A percentile compares a stretch with the other conserved stretches of the same genome.
Conservation (phyloP, 1,284 basidiomycete genomes). For the Pyrrhoderma noxium region DNA sequence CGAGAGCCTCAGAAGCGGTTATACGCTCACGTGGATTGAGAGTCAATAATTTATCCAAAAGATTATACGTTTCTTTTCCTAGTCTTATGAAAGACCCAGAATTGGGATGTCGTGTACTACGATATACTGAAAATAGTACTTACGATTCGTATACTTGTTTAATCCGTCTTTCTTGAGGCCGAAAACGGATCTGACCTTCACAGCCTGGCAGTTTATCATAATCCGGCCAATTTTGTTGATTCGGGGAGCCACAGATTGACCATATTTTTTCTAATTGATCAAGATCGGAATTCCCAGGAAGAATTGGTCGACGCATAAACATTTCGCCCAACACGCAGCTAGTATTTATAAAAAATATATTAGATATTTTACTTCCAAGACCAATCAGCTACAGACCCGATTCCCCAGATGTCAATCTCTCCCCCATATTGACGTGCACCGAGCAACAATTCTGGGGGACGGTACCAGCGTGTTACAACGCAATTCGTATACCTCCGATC, state of each 20-base stretch:
- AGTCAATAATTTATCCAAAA: conserved; percentile 84
- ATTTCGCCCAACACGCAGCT: conserved; percentile 91
- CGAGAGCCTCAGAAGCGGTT: conserved; percentile 82
- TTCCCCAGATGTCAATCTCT: conserved; percentile 97
- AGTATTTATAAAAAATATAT: conserved; percentile 23
- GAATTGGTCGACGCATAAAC: conserved; percentile 83
- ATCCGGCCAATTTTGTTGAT: conserved; percentile 77
- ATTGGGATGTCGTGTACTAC: background rate
- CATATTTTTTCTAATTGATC: conserved; percentile 91
- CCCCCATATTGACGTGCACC: conserved; percentile 88
- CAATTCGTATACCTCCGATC: conserved; percentile 90
- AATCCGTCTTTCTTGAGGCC: conserved; percentile 38
- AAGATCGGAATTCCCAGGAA: conserved; percentile 82
- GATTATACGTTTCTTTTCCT: conserved; percentile 74
- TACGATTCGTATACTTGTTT: conserved; percentile 55
- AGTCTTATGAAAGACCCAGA: conserved; percentile 33
- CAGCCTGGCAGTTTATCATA: conserved; percentile 75
- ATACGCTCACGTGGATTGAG: conserved; percentile 91
- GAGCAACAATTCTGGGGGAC: conserved; percentile 90
- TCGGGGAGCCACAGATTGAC: conserved; percentile 82
- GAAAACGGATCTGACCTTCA: conserved; percentile 66
- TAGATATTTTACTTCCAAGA: background rate
- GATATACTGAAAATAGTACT: conserved; percentile 19
- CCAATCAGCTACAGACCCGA: conserved; percentile 56
- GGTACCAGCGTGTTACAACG: conserved; percentile 98